These are phyloP conservation scores for Hanseniaspora jakobsenii DNA, from an alignment of 805 yeast genomes.

Conservation along the genomic window DNA sequence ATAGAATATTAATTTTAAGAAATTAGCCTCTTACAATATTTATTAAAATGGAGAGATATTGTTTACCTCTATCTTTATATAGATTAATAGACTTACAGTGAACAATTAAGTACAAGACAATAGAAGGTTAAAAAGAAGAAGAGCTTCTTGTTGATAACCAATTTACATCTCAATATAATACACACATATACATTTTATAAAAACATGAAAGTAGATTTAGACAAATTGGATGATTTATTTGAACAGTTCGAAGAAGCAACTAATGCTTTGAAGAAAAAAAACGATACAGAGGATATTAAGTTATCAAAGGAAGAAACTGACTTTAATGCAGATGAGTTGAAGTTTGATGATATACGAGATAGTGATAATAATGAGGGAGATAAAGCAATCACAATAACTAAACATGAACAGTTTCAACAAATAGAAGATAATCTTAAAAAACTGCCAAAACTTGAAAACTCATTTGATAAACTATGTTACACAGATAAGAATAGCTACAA, in stretches of 20 bases:
- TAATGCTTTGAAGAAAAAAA: background rate
- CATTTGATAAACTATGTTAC: constrained; percentile 23
- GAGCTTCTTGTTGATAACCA: background rate
- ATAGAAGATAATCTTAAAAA: constrained; percentile 23
- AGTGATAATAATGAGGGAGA: too few relatives aligned
- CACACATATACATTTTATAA: too few relatives aligned
- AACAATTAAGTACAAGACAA: too few relatives aligned
- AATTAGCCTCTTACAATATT: too few relatives aligned
- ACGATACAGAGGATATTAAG: background rate
- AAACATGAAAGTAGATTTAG: constrained; percentile 13
- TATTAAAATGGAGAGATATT: too few relatives aligned
- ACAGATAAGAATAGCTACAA: constrained; percentile 15
- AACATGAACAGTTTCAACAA: constrained; percentile 21
- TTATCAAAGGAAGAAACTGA: constrained; percentile 18
- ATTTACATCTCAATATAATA: background rate
- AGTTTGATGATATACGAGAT: constrained; percentile 18
- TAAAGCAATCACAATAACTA: constrained; percentile 1
- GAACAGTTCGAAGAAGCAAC: background rate
- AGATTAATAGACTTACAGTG: too few relatives aligned
- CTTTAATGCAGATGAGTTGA: constrained; percentile 16
- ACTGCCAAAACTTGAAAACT: constrained; percentile 25
- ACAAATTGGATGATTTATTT: constrained; percentile 15
- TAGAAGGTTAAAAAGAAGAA: too few relatives aligned
- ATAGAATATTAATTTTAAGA: too few relatives aligned
- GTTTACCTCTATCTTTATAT: too few relatives aligned